These are phyloP conservation scores for Eucalyptus coolabah DNA, from an alignment of 345 rosid species.

Conservation along the genomic window DNA sequence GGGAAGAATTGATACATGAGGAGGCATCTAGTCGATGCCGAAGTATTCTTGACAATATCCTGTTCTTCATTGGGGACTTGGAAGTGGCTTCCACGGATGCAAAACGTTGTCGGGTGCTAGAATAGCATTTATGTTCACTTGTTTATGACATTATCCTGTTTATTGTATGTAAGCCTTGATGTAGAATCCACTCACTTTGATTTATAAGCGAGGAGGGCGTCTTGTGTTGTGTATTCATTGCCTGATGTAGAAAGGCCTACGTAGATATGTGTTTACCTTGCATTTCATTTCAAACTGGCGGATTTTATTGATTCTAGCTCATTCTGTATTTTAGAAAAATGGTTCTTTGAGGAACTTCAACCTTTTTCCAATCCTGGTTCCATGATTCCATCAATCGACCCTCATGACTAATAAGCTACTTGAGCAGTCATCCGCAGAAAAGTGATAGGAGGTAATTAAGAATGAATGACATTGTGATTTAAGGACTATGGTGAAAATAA, in stretches of 20 bases:
- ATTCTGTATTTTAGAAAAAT: not conserved
- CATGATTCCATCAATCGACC: not conserved
- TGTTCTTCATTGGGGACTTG: conserved; percentile 46
- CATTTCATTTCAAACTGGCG: not conserved
- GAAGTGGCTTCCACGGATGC: conserved; percentile 37
- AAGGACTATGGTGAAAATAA: not conserved
- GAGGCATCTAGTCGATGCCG: not conserved
- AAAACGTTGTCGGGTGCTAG: conserved; percentile 11
- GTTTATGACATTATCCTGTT: not conserved
- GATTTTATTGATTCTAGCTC: not conserved
- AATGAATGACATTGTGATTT: not conserved
- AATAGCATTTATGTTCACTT: not conserved
- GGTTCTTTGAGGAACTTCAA: not conserved
- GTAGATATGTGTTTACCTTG: not conserved
- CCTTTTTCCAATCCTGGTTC: not conserved
- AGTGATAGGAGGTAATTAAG: not conserved
- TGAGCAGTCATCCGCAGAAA: not conserved
- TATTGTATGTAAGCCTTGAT: not conserved
- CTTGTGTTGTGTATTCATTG: not conserved
- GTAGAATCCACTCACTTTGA: not conserved
- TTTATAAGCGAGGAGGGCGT: not conserved
- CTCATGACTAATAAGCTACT: not conserved
- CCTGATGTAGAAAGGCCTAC: not conserved
- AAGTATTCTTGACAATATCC: conserved; percentile 34
- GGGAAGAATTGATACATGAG: not conserved